Evolutionary conservation across 805 yeast species (phyloP).

Genomic region (Brettanomyces anomalus): DNA sequence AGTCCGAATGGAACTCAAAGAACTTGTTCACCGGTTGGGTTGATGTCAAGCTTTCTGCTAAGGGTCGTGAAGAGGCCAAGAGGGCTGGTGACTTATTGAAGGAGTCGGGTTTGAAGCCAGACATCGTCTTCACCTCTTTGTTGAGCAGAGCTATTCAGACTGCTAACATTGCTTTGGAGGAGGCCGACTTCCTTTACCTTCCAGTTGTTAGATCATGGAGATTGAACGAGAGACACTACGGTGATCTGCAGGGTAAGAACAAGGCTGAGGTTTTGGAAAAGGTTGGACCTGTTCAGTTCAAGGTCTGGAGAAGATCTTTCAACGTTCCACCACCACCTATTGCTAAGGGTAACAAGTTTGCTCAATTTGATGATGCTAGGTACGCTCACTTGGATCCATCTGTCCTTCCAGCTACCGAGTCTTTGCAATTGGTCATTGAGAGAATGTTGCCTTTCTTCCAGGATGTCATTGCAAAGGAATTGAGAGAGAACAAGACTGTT

Average conservation of each 20-base stretch:
- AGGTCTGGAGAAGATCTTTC: conserved; percentile 94
- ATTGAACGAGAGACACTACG: conserved; percentile 98
- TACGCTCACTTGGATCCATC: conserved; percentile 77
- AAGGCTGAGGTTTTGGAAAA: conserved; percentile 85
- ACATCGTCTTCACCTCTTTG: conserved; percentile 82
- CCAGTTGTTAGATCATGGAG: conserved; percentile 96
- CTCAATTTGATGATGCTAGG: conserved; percentile 81
- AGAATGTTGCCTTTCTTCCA: conserved; percentile 97
- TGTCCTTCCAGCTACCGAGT: conserved; percentile 89
- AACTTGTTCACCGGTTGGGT: conserved; percentile 99
- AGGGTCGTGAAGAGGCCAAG: conserved; percentile 84
- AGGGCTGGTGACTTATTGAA: conserved; percentile 89
- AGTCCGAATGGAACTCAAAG: conserved; percentile 98
- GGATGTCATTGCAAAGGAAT: conserved; percentile 78
- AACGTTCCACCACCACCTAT: conserved; percentile 95
- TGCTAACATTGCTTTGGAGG: conserved; percentile 85
- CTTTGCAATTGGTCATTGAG: conserved; percentile 89
- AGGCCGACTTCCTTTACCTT: conserved; percentile 82
- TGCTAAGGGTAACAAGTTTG: conserved; percentile 66
- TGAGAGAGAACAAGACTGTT: conserved; percentile 82
- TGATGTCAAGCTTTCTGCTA: conserved; percentile 75
- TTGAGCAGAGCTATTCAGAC: conserved; percentile 95
- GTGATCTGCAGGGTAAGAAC: conserved; percentile 97
- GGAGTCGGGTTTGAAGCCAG: conserved; percentile 80
- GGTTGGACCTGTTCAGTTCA: conserved; percentile 90